Conservation (phyloP, 805 yeast species). For the Candida tibetensis region DNA sequence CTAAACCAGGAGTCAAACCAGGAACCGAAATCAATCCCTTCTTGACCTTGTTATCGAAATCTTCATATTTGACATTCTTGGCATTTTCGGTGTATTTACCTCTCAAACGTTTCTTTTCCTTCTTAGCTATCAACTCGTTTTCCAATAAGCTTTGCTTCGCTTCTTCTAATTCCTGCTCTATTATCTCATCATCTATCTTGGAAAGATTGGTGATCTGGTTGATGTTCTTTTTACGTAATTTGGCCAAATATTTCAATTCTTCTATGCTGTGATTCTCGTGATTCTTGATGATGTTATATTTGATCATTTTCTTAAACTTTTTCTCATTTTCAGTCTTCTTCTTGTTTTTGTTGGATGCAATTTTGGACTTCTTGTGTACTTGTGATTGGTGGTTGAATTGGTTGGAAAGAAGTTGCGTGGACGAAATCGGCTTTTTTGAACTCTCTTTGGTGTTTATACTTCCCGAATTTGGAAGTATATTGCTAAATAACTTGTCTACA, state of each 20-base stretch:
- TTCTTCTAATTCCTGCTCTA: conserved; percentile 29
- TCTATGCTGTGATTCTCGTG: conserved; percentile 28
- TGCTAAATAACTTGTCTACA: conserved; percentile 23
- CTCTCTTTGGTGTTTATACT: conserved; percentile 4
- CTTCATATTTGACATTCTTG: conserved; percentile 16
- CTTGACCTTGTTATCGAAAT: conserved; percentile 38
- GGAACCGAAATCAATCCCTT: conserved; percentile 47
- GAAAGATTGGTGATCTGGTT: conserved; percentile 26
- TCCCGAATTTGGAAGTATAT: conserved; percentile 17
- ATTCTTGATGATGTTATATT: conserved; percentile 37
- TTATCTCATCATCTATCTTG: conserved; percentile 30
- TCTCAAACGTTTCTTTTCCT: conserved; percentile 23
- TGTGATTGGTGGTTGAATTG: conserved; percentile 9
- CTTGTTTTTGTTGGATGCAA: conserved; percentile 18
- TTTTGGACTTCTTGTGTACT: conserved; percentile 6
- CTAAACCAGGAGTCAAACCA: conserved; percentile 82
- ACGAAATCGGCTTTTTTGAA: conserved; percentile 3
- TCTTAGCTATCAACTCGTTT: conserved; percentile 9
- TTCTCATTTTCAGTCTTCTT: conserved; percentile 27
- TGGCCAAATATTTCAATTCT: conserved; percentile 37
- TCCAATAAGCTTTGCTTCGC: conserved; percentile 27
- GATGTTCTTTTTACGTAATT: conserved; percentile 37
- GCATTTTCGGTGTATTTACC: conserved; percentile 13
- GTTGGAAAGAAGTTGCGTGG: conserved; percentile 12
- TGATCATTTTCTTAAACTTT: conserved; percentile 34